Conservation (phyloP, 177 flowering plant genomes). For the Tripterygium wilfordii region DNA sequence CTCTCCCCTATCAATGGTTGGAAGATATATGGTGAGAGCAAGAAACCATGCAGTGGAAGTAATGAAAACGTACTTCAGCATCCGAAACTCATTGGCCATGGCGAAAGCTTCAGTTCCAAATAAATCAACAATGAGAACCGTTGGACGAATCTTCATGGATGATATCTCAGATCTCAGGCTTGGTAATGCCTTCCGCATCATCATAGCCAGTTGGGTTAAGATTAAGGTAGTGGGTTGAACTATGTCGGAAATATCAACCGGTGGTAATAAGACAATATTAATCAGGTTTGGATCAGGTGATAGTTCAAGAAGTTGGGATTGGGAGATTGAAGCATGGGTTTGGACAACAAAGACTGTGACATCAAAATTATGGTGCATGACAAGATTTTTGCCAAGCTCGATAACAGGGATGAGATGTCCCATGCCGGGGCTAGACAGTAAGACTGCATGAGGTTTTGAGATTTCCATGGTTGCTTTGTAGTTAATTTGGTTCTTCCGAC, state of each 20-base stretch:
- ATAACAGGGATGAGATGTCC: constrained; percentile 22
- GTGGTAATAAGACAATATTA: constrained; percentile 8
- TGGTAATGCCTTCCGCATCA: constrained; percentile 4
- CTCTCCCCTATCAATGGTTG: neutral
- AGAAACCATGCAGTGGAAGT: constrained; percentile 7
- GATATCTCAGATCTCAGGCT: neutral
- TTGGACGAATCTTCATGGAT: neutral
- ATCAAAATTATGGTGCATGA: constrained; percentile 6
- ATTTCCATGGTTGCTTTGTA: neutral
- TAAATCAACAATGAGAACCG: constrained; percentile 9
- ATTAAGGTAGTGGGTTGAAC: neutral
- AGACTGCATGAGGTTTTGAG: constrained; percentile 10
- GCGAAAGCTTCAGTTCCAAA: constrained; percentile 7
- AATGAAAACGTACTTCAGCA: constrained; percentile 6
- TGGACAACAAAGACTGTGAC: constrained; percentile 15
- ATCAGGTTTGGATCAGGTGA: neutral
- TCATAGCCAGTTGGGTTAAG: neutral
- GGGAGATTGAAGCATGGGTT: neutral
- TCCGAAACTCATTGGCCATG: constrained; percentile 2
- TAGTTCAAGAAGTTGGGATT: neutral
- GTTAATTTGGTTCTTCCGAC: too few relatives aligned
- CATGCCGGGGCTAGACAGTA: constrained; percentile 23
- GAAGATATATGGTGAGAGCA: neutral
- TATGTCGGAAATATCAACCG: constrained; percentile 5
- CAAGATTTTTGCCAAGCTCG: constrained; percentile 18